Conservation (phyloP, 305 asterid genomes). For the Fraxinus sp. region DNA sequence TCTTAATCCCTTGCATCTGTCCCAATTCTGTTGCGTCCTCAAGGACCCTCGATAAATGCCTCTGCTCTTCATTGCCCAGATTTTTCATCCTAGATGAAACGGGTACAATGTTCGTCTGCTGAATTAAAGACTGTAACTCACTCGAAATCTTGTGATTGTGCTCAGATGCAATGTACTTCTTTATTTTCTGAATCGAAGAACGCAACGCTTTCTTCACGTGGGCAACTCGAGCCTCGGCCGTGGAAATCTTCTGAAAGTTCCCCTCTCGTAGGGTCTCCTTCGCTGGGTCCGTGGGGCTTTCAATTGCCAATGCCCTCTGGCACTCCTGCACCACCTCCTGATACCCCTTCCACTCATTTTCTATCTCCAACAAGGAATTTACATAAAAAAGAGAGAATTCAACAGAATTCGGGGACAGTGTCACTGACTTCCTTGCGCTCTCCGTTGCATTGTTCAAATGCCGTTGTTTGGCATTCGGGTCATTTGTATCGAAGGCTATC, state of each 20-base stretch:
- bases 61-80: background rate
- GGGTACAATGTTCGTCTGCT: background rate
- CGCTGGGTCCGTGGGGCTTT: background rate
- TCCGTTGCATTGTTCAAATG: background rate
- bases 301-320: background rate
- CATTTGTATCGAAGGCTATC: background rate
- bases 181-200: background rate
- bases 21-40: background rate
- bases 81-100: background rate
- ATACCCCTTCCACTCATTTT: background rate
- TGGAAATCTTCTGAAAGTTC: background rate
- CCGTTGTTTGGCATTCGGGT: background rate
- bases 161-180: background rate
- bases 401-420: background rate
- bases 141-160: background rate
- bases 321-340: background rate
- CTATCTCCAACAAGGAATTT: background rate
- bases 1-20: background rate
- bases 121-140: background rate
- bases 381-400: background rate
- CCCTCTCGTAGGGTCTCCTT: background rate
- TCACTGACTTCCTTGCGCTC: background rate
- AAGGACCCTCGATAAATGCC: background rate
- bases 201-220: background rate
- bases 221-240: background rate